Percentiles rank a stretch among this genome's conserved stretches.
Evolutionary conservation across 495 filamentous ascomycete species (phyloP).

Genomic region (Penicillium bialowiezense): DNA sequence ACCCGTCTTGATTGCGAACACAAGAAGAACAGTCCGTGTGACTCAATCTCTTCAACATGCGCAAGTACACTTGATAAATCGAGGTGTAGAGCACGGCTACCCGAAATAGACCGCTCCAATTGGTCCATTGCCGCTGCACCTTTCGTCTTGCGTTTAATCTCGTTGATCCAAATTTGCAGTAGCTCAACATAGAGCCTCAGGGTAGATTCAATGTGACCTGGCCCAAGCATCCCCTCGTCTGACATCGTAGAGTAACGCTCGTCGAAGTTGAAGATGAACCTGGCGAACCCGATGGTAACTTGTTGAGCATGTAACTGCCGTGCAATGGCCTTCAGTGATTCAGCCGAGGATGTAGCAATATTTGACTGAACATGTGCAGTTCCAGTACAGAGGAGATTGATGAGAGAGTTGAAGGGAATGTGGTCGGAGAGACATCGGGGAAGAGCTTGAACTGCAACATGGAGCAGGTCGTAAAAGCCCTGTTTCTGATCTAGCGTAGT

Average conservation of each 20-base stretch:
- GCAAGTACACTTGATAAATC: slow-evolving; percentile 84
- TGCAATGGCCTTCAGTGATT: slow-evolving; percentile 93
- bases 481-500: slow-evolving; percentile 79
- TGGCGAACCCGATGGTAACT: slow-evolving; percentile 92
- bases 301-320: slow-evolving; percentile 90
- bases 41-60: slow-evolving; percentile 94
- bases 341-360: slow-evolving; percentile 86
- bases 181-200: slow-evolving; percentile 90
- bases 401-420: slow-evolving; percentile 88
- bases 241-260: slow-evolving; percentile 96
- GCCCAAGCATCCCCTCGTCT: slow-evolving; percentile 93
- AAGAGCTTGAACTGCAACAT: slow-evolving; percentile 92
- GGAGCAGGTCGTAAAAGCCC: slow-evolving; percentile 91
- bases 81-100: slow-evolving; percentile 65
- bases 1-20: slow-evolving; percentile 93
- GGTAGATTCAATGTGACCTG: slow-evolving; percentile 93
- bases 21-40: slow-evolving; percentile 96
- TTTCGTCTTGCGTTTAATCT: slow-evolving; percentile 82
- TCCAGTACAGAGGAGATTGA: slow-evolving; percentile 94
- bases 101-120: slow-evolving; percentile 52
- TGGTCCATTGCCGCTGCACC: slow-evolving; percentile 64
- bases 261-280: slow-evolving; percentile 98
- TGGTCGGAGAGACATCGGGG: slow-evolving; percentile 88
- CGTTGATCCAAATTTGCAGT: slow-evolving; percentile 93
- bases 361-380: slow-evolving; percentile 93